Base-by-base conservation (phyloP, 2,329 filamentous ascomycete genomes). In the Xylaria sp. region DNA sequence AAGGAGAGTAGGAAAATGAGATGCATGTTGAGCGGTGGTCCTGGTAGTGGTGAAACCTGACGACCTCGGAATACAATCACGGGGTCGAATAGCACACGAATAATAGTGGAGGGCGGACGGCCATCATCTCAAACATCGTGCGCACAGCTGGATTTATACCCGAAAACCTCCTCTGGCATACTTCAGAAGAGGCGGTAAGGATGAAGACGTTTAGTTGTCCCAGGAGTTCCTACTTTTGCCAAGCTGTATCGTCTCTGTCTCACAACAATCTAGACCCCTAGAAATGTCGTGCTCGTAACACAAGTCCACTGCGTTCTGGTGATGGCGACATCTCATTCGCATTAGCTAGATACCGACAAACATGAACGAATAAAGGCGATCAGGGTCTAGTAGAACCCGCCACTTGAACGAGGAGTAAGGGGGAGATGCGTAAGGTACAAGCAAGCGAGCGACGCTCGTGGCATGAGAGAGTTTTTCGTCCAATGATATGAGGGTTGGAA, bases 1-100 rank as follows among this genome's bases (percentile, higher is more conserved):
- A 79, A 61, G 56, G 65, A 39, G 42, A 61, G 34, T 19, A 66
- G 35, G 30, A 60, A 11, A n/a, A 55, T 42, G 13, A 57, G 34
- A 49, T 55, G 56, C 65, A 70, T 68, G 39, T 50, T 65, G 30
- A 7, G 48, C 13, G 11, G 30, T 48, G 4, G 6, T 50, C 30
- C 42, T 44, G 10, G 9, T 16, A 55, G n/a, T n/a, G n/a, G n/a
- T n/a, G n/a, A n/a, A 6, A 37, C 35, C 16, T 1, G 16, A 16
- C 16, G 16, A 1, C 16, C 16, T 16, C 1, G 16, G 16, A 16
- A 16, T 16, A 16, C 16, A 16, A 16, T 16, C 16, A 16, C 16
- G 16, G 16, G 1, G 16, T 16, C 16, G n/a, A 16, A 16, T 16
- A 16, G 16, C 16, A 16, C 16, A 16, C 16, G 16, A 16, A 16